phyloP scores from a whole-genome alignment of 2,329 filamentous ascomycete genomes.

The Talaromyces sp. region DNA sequence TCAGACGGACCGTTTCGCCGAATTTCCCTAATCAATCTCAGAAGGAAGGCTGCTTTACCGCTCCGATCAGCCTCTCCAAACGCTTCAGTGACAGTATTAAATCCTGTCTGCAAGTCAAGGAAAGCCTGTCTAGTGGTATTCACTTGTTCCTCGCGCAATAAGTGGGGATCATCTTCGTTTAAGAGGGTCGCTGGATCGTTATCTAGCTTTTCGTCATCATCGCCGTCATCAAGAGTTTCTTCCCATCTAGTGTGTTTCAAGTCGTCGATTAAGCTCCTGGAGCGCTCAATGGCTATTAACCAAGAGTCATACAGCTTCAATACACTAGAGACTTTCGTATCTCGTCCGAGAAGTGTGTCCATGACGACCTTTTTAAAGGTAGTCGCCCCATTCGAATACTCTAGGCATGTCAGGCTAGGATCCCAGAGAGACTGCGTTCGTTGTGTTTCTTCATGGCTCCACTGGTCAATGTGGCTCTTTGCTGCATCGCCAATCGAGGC shows the following conservation, averaged over 20 bases:
- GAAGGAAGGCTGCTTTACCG: conserved; percentile 56
- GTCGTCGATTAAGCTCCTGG: conserved; percentile 27
- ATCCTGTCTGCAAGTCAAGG: conserved; percentile 43
- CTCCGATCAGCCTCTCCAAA: conserved; percentile 43
- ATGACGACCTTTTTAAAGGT: conserved; percentile 66
- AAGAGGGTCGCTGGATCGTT: conserved; percentile 44
- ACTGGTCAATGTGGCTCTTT: conserved; percentile 55
- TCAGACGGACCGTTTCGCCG: conserved; percentile 57
- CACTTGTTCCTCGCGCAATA: conserved; percentile 57
- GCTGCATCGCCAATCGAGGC: conserved; percentile 62
- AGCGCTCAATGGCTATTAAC: conserved; percentile 63
- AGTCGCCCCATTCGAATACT: conserved; percentile 60
- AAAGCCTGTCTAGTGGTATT: conserved; percentile 55
- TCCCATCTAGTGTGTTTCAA: conserved; percentile 32
- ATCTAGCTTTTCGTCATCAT: conserved; percentile 32
- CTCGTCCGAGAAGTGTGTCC: conserved; percentile 66
- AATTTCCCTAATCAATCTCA: conserved; percentile 71
- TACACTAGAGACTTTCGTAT: conserved; percentile 59
- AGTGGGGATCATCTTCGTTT: conserved; percentile 65
- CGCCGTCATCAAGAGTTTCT: conserved; percentile 34
- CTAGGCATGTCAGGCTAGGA: conserved; percentile 56
- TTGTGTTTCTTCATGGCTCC: conserved; percentile 52
- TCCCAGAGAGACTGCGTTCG: conserved; percentile 62
- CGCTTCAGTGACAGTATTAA: conserved; percentile 42
- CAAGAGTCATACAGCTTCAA: conserved; percentile 65